Conservation (phyloP, 2,329 filamentous ascomycete genomes). For the Sporothrix variecibatus region DNA sequence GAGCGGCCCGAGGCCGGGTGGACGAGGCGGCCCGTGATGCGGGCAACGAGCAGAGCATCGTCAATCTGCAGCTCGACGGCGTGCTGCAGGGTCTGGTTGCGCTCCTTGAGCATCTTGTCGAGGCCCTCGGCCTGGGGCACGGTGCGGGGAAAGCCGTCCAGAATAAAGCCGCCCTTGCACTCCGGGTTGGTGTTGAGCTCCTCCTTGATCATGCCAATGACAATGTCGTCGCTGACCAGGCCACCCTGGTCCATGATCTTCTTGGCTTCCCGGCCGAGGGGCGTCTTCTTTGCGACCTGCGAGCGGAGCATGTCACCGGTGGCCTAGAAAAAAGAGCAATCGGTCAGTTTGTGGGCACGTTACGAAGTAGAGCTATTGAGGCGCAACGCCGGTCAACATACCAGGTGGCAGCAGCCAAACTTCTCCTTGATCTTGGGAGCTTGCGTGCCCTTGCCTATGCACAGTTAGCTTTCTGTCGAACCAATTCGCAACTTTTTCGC, state of each 20-base stretch:
- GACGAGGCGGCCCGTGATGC: constrained; percentile 93
- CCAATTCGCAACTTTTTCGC: constrained; percentile 23
- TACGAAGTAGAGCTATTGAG: not conserved
- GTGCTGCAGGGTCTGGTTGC: constrained; percentile 85
- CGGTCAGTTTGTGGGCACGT: not conserved
- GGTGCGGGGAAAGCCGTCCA: constrained; percentile 97
- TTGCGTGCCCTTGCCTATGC: constrained; percentile 93
- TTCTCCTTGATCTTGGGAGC: constrained; percentile 98
- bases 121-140: constrained; percentile 93
- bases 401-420: constrained; percentile 95
- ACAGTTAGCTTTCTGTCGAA: constrained; percentile 22
- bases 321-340: constrained; percentile 58
- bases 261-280: constrained; percentile 93
- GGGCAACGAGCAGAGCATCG: constrained; percentile 86
- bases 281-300: constrained; percentile 96
- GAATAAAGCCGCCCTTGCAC: constrained; percentile 98
- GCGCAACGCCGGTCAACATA: constrained; percentile 46
- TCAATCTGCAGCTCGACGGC: constrained; percentile 97
- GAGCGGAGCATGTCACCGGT: constrained; percentile 99
- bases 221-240: constrained; percentile 97
- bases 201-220: constrained; percentile 99
- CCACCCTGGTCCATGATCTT: constrained; percentile 99
- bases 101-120: constrained; percentile 81
- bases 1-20: constrained; percentile 95
- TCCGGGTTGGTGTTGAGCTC: constrained; percentile 92